Evolutionary conservation across 129 eudicot species (phyloP).

Genomic region (Tagetes erecta): DNA sequence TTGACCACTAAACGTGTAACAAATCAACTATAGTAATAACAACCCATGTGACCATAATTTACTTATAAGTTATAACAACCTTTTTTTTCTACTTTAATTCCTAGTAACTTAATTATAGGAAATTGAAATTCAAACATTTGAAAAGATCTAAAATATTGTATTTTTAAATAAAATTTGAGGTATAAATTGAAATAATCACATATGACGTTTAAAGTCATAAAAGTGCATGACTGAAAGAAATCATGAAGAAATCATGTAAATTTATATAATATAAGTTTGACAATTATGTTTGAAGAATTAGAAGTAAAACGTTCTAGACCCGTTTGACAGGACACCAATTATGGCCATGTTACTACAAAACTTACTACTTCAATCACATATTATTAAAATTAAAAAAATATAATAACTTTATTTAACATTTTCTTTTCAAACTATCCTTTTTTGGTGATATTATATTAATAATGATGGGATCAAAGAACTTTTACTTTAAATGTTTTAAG

Average conservation of each 20-base stretch:
- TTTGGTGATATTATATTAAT: neutral
- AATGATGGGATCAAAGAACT: neutral
- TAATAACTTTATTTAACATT: no score
- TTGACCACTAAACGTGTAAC: neutral
- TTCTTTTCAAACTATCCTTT: neutral
- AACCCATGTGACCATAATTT: no score
- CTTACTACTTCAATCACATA: slow-evolving; percentile 11
- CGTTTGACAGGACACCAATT: slow-evolving; percentile 13
- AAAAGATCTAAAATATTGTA: no score
- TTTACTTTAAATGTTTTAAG: neutral
- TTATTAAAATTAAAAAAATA: no score
- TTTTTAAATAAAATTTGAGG: no score
- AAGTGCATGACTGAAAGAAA: slow-evolving; percentile 3
- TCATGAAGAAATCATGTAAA: neutral
- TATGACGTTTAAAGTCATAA: slow-evolving; percentile 11
- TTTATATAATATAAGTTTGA: slow-evolving; percentile 7
- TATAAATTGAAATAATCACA: neutral
- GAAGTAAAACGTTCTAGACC: slow-evolving; percentile 11
- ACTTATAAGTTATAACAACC: no score
- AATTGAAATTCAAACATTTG: no score
- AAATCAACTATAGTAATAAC: no score
- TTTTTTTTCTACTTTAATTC: no score
- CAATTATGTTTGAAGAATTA: neutral
- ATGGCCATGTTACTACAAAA: slow-evolving; percentile 31
- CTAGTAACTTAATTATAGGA: no score